A percentile compares a stretch with the other conserved stretches of the same genome.
These are phyloP conservation scores for Exophiala calicioides DNA, from an alignment of 2,329 filamentous ascomycete genomes.

Conservation along the genomic window DNA sequence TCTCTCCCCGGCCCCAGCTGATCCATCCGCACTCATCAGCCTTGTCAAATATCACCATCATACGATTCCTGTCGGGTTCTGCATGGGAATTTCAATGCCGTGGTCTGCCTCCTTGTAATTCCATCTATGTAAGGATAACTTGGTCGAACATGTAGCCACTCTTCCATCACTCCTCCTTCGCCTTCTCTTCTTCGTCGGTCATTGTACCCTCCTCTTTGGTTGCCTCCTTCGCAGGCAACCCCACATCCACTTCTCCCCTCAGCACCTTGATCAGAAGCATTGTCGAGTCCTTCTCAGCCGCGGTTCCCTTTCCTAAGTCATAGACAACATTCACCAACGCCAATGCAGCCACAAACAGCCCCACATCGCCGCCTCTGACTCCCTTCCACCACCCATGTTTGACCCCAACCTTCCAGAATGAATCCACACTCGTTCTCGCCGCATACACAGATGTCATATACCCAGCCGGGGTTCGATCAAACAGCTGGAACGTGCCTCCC, in stretches of 20 bases:
- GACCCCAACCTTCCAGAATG: conserved; percentile 87
- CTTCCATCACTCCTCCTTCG: neutral
- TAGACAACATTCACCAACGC: conserved; percentile 46
- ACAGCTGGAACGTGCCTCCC: conserved; percentile 80
- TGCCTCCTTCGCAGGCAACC: conserved; percentile 13
- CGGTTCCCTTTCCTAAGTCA: conserved; percentile 23
- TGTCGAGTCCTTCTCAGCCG: conserved; percentile 18
- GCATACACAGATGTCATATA: conserved; percentile 75
- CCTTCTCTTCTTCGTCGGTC: conserved; percentile 3
- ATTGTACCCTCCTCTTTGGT: neutral
- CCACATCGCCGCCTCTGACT: conserved; percentile 77
- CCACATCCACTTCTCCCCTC: conserved; percentile 31
- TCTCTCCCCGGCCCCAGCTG: too few relatives aligned
- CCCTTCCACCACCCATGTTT: conserved; percentile 88
- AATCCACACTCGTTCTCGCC: conserved; percentile 75
- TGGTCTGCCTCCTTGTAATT: neutral
- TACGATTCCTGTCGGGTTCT: too few relatives aligned
- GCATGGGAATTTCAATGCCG: too few relatives aligned
- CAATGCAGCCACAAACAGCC: conserved; percentile 77
- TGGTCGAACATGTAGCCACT: neutral
- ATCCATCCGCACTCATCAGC: too few relatives aligned
- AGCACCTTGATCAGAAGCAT: conserved; percentile 29
- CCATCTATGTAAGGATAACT: too few relatives aligned
- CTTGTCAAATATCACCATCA: too few relatives aligned
- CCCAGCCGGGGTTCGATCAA: conserved; percentile 57